Evolutionary conservation across 805 yeast species (phyloP).

Genomic region (Monosporozyma aerobia): DNA sequence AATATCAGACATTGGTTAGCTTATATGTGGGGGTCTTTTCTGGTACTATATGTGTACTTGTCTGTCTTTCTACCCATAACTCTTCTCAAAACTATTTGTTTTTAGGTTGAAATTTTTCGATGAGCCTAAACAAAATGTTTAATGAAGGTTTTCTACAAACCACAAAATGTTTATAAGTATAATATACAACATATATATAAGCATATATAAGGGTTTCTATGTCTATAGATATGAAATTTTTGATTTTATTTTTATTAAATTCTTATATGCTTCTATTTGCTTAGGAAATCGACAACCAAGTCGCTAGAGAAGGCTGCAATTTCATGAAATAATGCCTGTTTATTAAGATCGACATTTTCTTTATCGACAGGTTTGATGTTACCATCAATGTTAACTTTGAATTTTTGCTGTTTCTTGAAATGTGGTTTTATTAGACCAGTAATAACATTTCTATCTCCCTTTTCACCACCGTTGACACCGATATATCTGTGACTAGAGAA

Average conservation of each 20-base stretch:
- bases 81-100: not conserved
- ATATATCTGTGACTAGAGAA: constrained; percentile 53
- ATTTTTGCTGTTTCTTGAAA: constrained; percentile 49
- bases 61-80: not conserved
- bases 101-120: not conserved
- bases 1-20: constrained; percentile 3
- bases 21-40: not conserved
- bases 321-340: constrained; percentile 64
- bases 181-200: constrained; percentile 2
- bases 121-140: not conserved
- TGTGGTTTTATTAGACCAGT: constrained; percentile 77
- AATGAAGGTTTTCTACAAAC: not conserved
- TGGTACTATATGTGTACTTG: not conserved
- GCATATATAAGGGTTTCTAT: not conserved
- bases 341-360: constrained; percentile 52
- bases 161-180: not conserved
- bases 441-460: constrained; percentile 51
- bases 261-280: constrained; percentile 10
- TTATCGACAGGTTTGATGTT: constrained; percentile 54
- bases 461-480: constrained; percentile 45
- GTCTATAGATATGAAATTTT: not conserved
- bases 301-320: constrained; percentile 64
- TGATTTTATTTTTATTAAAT: not conserved
- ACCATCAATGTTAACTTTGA: constrained; percentile 71
- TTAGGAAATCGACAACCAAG: constrained; percentile 37